These are phyloP conservation scores for Ceriops decandra DNA, from an alignment of 345 rosid species.

Conservation along the genomic window DNA sequence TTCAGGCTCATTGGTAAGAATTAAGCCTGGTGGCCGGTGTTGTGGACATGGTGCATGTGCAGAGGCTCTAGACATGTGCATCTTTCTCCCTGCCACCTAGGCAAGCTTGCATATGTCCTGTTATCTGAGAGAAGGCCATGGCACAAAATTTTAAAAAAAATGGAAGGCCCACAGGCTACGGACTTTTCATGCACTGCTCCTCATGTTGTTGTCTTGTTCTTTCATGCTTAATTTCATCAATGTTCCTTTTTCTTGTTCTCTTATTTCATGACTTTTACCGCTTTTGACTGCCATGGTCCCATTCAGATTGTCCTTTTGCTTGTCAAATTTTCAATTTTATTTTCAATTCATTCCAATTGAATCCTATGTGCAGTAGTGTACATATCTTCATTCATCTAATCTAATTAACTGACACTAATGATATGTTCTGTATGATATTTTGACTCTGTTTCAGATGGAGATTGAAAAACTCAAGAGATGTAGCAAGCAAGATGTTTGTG, in stretches of 20 bases:
- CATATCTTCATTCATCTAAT: too few species aligned
- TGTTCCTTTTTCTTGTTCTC: neutral
- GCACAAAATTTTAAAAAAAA: too few species aligned
- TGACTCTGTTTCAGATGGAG: slow-evolving; percentile 37
- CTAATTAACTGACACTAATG: too few species aligned
- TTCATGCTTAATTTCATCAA: too few species aligned
- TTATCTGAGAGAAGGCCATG: too few species aligned
- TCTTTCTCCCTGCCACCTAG: too few species aligned
- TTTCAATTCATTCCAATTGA: neutral
- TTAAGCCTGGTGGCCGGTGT: neutral
- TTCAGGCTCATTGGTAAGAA: neutral
- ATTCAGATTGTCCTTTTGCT: neutral
- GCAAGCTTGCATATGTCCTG: too few species aligned
- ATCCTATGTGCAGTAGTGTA: too few species aligned
- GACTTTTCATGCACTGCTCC: too few species aligned
- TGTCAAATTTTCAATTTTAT: neutral
- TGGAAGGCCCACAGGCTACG: too few species aligned
- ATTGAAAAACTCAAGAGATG: slow-evolving; percentile 54
- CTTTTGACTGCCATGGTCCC: neutral
- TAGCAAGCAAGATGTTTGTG: slow-evolving; percentile 48
- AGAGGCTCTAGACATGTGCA: too few species aligned
- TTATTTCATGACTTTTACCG: neutral
- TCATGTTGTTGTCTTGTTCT: too few species aligned
- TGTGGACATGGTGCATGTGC: neutral
- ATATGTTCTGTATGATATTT: neutral